Evolutionary conservation across 805 yeast genomes (phyloP), one percentile per base, ranked within the genome.

Genomic region (Middelhovenomyces tepae): DNA sequence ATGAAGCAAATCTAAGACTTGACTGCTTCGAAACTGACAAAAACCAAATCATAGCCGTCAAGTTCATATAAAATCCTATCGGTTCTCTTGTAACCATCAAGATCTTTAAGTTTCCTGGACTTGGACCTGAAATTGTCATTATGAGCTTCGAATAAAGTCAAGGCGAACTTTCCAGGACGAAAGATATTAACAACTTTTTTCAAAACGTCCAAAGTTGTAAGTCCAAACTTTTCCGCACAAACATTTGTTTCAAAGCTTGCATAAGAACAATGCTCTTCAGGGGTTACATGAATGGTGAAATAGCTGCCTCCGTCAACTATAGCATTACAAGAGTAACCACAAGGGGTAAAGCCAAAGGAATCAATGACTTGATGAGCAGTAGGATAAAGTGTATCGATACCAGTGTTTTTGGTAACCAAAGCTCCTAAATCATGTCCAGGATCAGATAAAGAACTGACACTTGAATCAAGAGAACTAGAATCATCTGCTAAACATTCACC

Each of bases 211-310:
- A 67, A 51, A 46, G 78, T 71, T 42, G 65, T 55, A 40, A 46
- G 44, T 27, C 48, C 65, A 42, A 34, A 62, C 37, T 57, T 41
- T 31, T 43, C 46, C 7, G 71, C 60, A 5, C 80, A 78, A 25
- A 76, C 83, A 55, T 84, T 89, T 14, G 95, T 76, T 55, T 91
- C 97, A 56, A 91, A 91, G 7, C 94, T 82, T 4, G 97, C 97
- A 57, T 89, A 89, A 4, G 95, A 84, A 85, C 93, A 89, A 22
- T 89, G 94, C 15, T 65, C 54, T 54, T 91, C 97, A 0, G 97
- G 97, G 0, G 98, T 91, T 26, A 91, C 82, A 54, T 91, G 97
- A 38, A 87, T 65, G 6, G 96, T 89, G 52, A 80, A 81, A 54
- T 78, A 80, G 45, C 67, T 57, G 50, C 73, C 74, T 26, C 66